Conservation (phyloP, 306 rosid species). For the Cyclanthera cordifolia region DNA sequence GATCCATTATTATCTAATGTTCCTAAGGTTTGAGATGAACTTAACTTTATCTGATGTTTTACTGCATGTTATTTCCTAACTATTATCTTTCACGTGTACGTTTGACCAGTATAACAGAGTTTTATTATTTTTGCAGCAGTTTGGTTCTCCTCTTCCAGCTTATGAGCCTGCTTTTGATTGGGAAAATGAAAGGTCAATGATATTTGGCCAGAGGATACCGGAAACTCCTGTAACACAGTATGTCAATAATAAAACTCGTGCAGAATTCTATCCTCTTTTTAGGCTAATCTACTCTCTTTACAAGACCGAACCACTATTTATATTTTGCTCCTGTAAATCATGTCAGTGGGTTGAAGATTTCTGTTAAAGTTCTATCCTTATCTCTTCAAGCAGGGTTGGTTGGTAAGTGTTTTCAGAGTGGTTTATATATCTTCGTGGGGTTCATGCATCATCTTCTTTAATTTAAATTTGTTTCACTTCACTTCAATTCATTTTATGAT, state of each 20-base stretch:
- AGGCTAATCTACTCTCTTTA: background rate
- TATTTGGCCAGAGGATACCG: conserved; percentile 88
- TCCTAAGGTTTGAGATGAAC: conserved; percentile 42
- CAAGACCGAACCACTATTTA: conserved; percentile 17
- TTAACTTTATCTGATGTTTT: background rate
- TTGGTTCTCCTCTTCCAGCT: conserved; percentile 90
- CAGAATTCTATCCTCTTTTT: background rate
- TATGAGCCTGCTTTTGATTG: conserved; percentile 98
- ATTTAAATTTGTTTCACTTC: conserved; percentile 12
- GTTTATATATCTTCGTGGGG: conserved; percentile 8
- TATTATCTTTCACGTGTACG: background rate
- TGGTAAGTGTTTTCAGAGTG: conserved; percentile 50
- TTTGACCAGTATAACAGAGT: background rate
- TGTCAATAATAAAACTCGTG: conserved; percentile 9
- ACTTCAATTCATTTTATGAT: conserved; percentile 20
- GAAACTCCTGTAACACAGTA: conserved; percentile 91
- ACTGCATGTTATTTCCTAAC: background rate
- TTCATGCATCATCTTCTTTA: conserved; percentile 14
- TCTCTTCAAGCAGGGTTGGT: conserved; percentile 73
- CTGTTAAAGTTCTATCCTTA: conserved; percentile 74
- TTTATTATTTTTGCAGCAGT: conserved; percentile 43
- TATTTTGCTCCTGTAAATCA: conserved; percentile 18
- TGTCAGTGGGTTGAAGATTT: conserved; percentile 88
- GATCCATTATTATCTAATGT: conserved; percentile 36
- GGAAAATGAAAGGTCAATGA: conserved; percentile 94